Conservation (phyloP, 306 rosid species). For the Begonia peltatifolia region DNA sequence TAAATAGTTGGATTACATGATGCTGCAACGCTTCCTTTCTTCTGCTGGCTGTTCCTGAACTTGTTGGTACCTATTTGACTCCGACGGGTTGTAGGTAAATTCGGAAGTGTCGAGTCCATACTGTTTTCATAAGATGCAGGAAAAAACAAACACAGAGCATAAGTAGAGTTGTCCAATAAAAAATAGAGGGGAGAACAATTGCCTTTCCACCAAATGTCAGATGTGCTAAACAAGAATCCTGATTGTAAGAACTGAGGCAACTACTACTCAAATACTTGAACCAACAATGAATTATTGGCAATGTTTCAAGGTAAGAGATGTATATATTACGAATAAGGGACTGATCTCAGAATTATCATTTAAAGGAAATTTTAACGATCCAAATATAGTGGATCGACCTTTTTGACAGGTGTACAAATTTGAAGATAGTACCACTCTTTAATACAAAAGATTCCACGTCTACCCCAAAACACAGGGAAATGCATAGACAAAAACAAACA, state of each 20-base stretch:
- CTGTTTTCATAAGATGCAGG: constrained; percentile 25
- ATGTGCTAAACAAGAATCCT: neutral
- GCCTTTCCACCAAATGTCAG: neutral
- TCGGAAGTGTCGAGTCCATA: constrained; percentile 93
- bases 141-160: neutral
- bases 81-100: constrained; percentile 93
- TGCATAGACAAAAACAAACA: too few species aligned
- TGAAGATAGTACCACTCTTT: too few species aligned
- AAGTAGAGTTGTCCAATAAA: neutral
- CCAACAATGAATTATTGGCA: neutral
- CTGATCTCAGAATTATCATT: too few species aligned
- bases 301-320: too few species aligned
- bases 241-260: neutral
- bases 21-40: constrained; percentile 79
- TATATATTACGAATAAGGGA: too few species aligned
- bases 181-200: neutral
- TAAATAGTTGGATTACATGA: constrained; percentile 39
- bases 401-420: too few species aligned
- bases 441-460: too few species aligned
- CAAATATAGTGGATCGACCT: too few species aligned
- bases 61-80: constrained; percentile 66
- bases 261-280: neutral
- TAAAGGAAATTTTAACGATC: too few species aligned
- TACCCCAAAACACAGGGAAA: too few species aligned
- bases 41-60: constrained; percentile 64